These are phyloP conservation scores for Knufia petricola DNA, from an alignment of 2,329 filamentous ascomycete genomes.

Conservation along the genomic window DNA sequence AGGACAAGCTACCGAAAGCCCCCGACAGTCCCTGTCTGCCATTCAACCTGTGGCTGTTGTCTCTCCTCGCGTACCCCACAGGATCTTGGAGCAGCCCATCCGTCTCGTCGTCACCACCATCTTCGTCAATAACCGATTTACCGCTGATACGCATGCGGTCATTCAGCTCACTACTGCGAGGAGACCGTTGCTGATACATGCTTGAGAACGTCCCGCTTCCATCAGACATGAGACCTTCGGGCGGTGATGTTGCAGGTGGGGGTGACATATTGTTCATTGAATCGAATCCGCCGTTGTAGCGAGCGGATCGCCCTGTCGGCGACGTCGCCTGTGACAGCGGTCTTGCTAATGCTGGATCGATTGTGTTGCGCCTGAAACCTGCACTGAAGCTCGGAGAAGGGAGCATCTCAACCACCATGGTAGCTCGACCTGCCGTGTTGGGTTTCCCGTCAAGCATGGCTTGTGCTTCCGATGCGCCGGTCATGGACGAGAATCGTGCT, in stretches of 20 bases:
- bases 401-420: conserved; percentile 46
- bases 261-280: conserved; percentile 48
- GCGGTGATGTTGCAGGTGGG: conserved; percentile 32
- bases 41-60: conserved; percentile 55
- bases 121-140: conserved; percentile 56
- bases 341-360: conserved; percentile 40
- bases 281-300: conserved; percentile 54
- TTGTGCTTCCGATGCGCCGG: conserved; percentile 51
- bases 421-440: conserved; percentile 51
- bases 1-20: conserved; percentile 59
- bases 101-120: conserved; percentile 52
- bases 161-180: conserved; percentile 42
- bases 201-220: conserved; percentile 42
- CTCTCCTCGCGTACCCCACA: conserved; percentile 61
- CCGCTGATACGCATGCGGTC: conserved; percentile 46
- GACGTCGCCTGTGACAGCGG: conserved; percentile 23
- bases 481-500: conserved; percentile 48
- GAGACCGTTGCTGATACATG: conserved; percentile 53
- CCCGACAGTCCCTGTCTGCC: conserved; percentile 61
- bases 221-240: conserved; percentile 44
- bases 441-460: conserved; percentile 52
- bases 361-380: conserved; percentile 40
- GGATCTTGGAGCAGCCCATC: conserved; percentile 54
- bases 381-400: conserved; percentile 31
- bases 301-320: conserved; percentile 43